Conservation (phyloP, 441 rosid genomes). For the Geranium incanum region DNA sequence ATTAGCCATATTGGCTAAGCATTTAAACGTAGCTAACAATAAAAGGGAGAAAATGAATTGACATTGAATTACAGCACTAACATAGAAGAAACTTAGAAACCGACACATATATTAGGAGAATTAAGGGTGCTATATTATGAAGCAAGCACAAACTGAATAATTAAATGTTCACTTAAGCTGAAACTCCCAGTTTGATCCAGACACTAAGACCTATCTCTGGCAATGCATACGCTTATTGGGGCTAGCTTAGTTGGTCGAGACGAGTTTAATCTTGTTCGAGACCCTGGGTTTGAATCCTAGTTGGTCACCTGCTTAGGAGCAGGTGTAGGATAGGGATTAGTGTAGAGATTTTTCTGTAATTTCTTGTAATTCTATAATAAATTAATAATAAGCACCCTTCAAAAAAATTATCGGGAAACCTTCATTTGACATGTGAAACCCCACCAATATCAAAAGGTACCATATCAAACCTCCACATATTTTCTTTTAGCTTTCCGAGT, state of each 20-base stretch:
- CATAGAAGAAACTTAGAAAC: background rate
- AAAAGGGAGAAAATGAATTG: conserved; percentile 2
- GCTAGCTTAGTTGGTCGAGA: no score
- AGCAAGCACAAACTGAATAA: background rate
- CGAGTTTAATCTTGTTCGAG: no score
- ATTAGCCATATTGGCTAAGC: background rate
- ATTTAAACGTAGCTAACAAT: background rate
- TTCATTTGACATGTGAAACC: background rate
- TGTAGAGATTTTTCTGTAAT: no score
- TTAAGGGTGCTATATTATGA: background rate
- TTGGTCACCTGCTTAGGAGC: no score
- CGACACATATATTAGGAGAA: background rate
- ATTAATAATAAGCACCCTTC: no score
- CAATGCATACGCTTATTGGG: background rate
- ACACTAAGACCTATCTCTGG: background rate
- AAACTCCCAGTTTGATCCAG: background rate
- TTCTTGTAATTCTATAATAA: no score
- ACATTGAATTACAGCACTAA: background rate
- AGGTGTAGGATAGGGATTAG: no score
- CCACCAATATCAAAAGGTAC: background rate
- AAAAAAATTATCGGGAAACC: background rate
- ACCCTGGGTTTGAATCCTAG: no score
- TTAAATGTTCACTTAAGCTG: background rate
- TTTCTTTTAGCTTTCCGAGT: background rate
- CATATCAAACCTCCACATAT: background rate